Evolutionary conservation across 768 basidiomycete genomes (phyloP).

Genomic region (Boletus pseudopeckii): DNA sequence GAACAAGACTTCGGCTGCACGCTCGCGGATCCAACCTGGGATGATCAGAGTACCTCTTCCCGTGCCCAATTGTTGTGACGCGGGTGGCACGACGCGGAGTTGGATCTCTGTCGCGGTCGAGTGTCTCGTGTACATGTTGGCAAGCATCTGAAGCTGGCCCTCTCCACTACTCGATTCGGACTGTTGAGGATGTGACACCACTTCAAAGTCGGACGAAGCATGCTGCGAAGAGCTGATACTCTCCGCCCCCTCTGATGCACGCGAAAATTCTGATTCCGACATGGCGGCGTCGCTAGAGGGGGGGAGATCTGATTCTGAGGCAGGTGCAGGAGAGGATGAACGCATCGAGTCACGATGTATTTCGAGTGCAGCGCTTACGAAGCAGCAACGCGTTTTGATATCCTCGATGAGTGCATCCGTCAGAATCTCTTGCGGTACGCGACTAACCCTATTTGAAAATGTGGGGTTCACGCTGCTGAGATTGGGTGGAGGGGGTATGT

Average conservation of each 20-base stretch:
- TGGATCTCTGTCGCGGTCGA: slow-evolving; percentile 75
- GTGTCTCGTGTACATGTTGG: slow-evolving; percentile 67
- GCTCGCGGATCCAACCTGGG: slow-evolving; percentile 94
- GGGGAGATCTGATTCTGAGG: slow-evolving; percentile 39
- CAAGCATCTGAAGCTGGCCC: slow-evolving; percentile 52
- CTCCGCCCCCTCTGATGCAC: slow-evolving; percentile 45
- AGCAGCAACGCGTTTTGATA: slow-evolving; percentile 86
- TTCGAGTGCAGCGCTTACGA: slow-evolving; percentile 68
- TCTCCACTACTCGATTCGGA: slow-evolving; percentile 23
- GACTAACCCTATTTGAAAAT: slow-evolving; percentile 55
- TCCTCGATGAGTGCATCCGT: slow-evolving; percentile 83
- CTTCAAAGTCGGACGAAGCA: slow-evolving; percentile 52
- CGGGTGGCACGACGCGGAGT: slow-evolving; percentile 65
- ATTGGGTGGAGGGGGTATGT: slow-evolving; percentile 76
- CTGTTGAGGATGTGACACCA: slow-evolving; percentile 44
- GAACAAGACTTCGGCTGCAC: slow-evolving; percentile 87
- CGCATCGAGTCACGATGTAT: slow-evolving; percentile 31
- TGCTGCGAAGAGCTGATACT: slow-evolving; percentile 48
- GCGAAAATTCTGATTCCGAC: slow-evolving; percentile 68
- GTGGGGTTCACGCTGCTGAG: slow-evolving; percentile 65
- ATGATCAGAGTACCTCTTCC: slow-evolving; percentile 77
- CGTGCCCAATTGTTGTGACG: slow-evolving; percentile 62
- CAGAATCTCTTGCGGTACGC: slow-evolving; percentile 76
- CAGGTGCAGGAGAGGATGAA: slow-evolving; percentile 28
- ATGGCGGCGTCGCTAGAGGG: slow-evolving; percentile 55